Conservation (phyloP, 164 flowering plant species). For the Houttuynia cordata region DNA sequence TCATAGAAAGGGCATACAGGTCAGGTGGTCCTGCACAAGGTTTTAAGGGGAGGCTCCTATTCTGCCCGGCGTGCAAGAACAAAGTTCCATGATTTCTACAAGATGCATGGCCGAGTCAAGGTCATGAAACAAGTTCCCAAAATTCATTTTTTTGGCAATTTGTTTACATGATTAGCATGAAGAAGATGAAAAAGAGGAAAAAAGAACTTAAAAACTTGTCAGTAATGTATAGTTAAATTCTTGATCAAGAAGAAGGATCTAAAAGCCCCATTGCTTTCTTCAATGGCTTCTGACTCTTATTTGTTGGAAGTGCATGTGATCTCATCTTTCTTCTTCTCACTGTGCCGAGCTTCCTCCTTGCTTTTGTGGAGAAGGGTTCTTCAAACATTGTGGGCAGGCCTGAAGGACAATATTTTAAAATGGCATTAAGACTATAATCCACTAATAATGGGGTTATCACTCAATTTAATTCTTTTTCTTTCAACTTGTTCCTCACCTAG, state of each 20-base stretch:
- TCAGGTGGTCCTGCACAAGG: slow-evolving; percentile 8
- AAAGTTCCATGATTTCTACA: slow-evolving; percentile 4
- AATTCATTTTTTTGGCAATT: too few species aligned
- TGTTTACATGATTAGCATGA: neutral
- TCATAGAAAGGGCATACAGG: neutral
- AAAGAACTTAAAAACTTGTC: neutral
- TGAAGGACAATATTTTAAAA: slow-evolving; percentile 7
- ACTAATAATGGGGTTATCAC: too few species aligned
- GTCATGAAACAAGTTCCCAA: neutral
- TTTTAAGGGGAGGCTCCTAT: slow-evolving; percentile 1
- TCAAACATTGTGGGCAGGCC: slow-evolving; percentile 38
- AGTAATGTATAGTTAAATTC: too few species aligned
- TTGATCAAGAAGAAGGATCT: too few species aligned
- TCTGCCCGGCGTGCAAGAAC: slow-evolving; percentile 10
- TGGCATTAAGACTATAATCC: too few species aligned
- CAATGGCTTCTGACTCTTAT: neutral
- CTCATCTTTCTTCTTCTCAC: slow-evolving; percentile 8
- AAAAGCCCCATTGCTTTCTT: neutral
- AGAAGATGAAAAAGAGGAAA: neutral
- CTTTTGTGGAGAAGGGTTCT: slow-evolving; percentile 19
- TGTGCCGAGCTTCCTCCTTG: slow-evolving; percentile 11
- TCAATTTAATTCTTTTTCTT: too few species aligned
- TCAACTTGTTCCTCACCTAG: neutral
- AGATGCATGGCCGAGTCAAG: neutral
- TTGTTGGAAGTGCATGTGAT: neutral